A percentile compares a stretch with the other conserved stretches of the same genome.
Evolutionary conservation across 2,329 filamentous ascomycete genomes (phyloP).

Genomic region (Colletotrichum sp.): DNA sequence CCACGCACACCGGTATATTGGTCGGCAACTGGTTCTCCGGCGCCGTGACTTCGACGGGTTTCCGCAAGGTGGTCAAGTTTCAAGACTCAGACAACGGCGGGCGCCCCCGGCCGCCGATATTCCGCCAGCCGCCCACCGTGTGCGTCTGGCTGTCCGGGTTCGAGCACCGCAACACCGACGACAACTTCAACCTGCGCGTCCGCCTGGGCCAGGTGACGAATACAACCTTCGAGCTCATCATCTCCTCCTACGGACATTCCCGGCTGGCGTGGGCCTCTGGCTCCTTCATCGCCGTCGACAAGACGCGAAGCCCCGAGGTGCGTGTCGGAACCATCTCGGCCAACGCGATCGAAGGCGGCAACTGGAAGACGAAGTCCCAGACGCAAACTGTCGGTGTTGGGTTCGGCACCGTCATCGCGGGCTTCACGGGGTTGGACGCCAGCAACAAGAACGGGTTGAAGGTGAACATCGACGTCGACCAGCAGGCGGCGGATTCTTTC

Average conservation of each 20-base stretch:
- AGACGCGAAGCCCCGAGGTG: background rate
- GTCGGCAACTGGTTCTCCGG: background rate
- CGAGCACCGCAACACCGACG: background rate
- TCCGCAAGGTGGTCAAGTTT: background rate
- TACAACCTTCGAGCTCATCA: background rate
- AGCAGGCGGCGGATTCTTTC: background rate
- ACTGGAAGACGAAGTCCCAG: background rate
- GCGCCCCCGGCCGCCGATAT: background rate
- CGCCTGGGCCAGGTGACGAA: background rate
- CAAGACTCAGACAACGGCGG: background rate
- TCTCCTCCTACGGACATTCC: background rate
- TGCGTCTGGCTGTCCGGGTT: background rate
- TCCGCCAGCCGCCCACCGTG: background rate
- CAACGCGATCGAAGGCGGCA: background rate
- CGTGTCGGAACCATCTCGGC: background rate
- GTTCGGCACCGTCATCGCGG: background rate
- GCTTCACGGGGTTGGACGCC: background rate
- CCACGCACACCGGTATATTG: fast-evolving
- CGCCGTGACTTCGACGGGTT: background rate
- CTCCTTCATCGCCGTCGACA: background rate
- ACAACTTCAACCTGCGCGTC: background rate
- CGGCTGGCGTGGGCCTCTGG: background rate
- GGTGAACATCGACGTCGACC: background rate
- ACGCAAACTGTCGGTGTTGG: background rate
- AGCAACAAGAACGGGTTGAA: background rate